Evolutionary conservation across 2,329 filamentous ascomycete genomes (phyloP).

Genomic region (Trichophyton schoenleinii): DNA sequence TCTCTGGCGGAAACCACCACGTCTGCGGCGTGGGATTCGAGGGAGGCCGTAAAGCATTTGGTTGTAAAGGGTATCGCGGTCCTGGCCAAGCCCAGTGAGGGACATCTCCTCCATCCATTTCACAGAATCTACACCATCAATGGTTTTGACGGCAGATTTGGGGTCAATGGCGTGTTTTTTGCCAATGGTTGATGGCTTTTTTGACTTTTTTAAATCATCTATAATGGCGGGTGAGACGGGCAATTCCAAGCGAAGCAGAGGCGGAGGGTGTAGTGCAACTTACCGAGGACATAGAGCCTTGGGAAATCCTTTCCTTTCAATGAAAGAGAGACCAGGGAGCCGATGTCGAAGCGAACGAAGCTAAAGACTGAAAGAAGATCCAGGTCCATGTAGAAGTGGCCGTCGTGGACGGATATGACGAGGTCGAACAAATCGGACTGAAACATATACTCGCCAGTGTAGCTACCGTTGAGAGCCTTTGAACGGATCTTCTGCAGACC

Average conservation of each 20-base stretch:
- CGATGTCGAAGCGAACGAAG: constrained; percentile 43
- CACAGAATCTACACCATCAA: constrained; percentile 20
- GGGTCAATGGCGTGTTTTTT: no score
- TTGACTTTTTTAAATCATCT: background rate
- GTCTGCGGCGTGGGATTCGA: background rate
- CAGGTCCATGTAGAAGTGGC: constrained; percentile 35
- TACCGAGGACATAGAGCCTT: constrained; percentile 35
- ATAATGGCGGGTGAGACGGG: background rate
- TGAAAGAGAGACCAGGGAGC: constrained; percentile 49
- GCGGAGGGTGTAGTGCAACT: background rate
- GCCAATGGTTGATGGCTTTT: no score
- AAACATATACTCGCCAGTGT: constrained; percentile 44
- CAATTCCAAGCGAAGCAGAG: background rate
- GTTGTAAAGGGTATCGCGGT: constrained; percentile 25
- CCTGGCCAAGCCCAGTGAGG: constrained; percentile 13
- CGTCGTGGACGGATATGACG: constrained; percentile 48
- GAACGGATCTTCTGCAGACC: constrained; percentile 36
- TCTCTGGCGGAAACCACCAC: constrained; percentile 8
- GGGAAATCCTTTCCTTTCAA: constrained; percentile 47
- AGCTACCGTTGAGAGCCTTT: constrained; percentile 34
- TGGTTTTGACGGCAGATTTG: constrained; percentile 20
- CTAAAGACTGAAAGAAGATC: constrained; percentile 29
- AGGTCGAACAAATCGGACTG: constrained; percentile 43
- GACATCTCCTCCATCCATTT: constrained; percentile 18
- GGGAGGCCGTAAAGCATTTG: constrained; percentile 18